Conservation (phyloP, 2,329 filamentous ascomycete genomes). For the Amphichorda felina region DNA sequence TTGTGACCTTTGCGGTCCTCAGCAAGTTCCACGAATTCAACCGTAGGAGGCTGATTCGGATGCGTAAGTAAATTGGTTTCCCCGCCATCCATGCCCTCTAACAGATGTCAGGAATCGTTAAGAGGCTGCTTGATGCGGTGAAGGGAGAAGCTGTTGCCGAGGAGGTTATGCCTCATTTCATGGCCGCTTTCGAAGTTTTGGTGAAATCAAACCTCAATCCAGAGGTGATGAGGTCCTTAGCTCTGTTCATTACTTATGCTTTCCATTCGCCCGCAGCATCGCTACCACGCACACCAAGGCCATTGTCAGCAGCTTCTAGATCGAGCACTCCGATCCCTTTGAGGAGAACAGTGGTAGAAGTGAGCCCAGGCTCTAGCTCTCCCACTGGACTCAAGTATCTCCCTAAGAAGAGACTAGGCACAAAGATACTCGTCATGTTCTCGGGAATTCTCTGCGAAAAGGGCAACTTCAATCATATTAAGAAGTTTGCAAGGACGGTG, state of each 20-base stretch:
- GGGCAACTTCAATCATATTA: constrained; percentile 55
- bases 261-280: constrained; percentile 51
- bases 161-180: constrained; percentile 63
- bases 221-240: constrained; percentile 75
- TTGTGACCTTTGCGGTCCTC: constrained; percentile 73
- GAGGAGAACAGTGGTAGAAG: constrained; percentile 24
- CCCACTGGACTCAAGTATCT: constrained; percentile 23
- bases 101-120: constrained; percentile 60
- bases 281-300: constrained; percentile 37
- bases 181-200: constrained; percentile 67
- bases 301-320: constrained; percentile 23
- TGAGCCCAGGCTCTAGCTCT: constrained; percentile 14
- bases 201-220: constrained; percentile 72
- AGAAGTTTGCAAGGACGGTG: constrained; percentile 85
- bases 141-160: constrained; percentile 71
- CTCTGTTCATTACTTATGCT: constrained; percentile 87
- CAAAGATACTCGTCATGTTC: constrained; percentile 66
- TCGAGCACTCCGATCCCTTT: constrained; percentile 26
- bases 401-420: constrained; percentile 60
- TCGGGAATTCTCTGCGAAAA: constrained; percentile 66
- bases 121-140: constrained; percentile 77
- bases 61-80: constrained; percentile 51
- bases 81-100: constrained; percentile 4
- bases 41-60: constrained; percentile 70
- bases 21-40: constrained; percentile 94